These are phyloP conservation scores for Kalaharituber pfeilii DNA, from an alignment of 2,329 filamentous ascomycete species.

Conservation along the genomic window DNA sequence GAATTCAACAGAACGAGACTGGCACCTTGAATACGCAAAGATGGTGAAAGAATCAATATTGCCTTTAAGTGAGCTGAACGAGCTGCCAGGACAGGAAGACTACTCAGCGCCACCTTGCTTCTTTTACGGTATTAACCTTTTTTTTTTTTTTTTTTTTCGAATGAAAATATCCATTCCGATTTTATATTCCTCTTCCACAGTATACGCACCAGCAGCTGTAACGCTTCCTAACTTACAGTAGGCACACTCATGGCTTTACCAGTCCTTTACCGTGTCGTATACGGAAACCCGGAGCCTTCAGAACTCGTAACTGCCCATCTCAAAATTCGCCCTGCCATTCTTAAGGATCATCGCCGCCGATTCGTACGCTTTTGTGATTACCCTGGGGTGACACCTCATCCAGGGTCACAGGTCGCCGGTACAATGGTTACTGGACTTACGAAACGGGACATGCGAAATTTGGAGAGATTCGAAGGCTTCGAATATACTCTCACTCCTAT, in stretches of 20 bases:
- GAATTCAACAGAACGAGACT: too few species aligned
- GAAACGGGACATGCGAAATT: conserved; percentile 51
- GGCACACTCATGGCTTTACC: conserved; percentile 62
- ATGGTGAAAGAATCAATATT: not conserved
- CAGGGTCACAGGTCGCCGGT: conserved; percentile 47
- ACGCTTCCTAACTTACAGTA: too few species aligned
- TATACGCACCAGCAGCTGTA: too few species aligned
- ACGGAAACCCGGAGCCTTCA: conserved; percentile 39
- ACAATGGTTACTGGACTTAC: conserved; percentile 64
- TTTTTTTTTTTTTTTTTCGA: too few species aligned
- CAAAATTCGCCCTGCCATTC: conserved; percentile 55
- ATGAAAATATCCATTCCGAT: too few species aligned
- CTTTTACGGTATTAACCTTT: conserved; percentile 44
- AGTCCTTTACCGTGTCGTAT: conserved; percentile 73
- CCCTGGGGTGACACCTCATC: conserved; percentile 51
- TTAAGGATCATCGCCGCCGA: conserved; percentile 53
- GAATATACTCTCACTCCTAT: conserved; percentile 47
- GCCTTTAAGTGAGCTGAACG: not conserved
- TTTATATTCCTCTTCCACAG: too few species aligned
- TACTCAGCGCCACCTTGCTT: conserved; percentile 30
- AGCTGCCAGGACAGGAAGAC: not conserved
- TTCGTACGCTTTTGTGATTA: conserved; percentile 58
- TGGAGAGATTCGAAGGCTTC: conserved; percentile 67
- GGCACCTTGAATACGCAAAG: not conserved
- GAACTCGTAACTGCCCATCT: conserved; percentile 34